Conservation (phyloP, 1,139 yeast species). For the Schizosaccharomyces versatilis region DNA sequence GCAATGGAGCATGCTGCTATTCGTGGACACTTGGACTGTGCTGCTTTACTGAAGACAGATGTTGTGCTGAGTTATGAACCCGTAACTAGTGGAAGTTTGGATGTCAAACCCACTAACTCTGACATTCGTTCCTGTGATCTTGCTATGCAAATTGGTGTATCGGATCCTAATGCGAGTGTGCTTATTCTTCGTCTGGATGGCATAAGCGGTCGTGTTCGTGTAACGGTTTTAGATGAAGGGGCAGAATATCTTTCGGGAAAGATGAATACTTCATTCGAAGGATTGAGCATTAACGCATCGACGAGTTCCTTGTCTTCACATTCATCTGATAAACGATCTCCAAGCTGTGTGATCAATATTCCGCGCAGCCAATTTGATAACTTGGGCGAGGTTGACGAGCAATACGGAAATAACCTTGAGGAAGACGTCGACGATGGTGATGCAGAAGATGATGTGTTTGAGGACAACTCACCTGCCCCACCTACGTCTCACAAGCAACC, state of each 20-base stretch:
- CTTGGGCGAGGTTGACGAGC: not conserved
- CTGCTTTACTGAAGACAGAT: slow-evolving; percentile 16
- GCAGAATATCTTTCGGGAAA: not conserved
- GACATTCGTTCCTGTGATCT: not conserved
- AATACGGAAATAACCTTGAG: not conserved
- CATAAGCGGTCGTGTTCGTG: not conserved
- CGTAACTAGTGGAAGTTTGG: not conserved
- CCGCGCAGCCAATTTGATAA: not conserved
- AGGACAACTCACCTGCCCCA: not conserved
- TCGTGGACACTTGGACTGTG: slow-evolving; percentile 61
- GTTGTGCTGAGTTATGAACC: not conserved
- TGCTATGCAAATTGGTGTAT: not conserved
- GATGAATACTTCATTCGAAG: not conserved
- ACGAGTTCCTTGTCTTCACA: not conserved
- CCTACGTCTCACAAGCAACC: not conserved
- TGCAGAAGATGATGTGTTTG: not conserved
- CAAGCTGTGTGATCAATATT: not conserved
- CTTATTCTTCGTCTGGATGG: not conserved
- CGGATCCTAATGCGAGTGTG: not conserved
- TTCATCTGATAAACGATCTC: not conserved
- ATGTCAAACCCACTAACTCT: not conserved
- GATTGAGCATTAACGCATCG: not conserved
- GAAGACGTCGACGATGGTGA: not conserved
- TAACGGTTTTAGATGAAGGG: not conserved
- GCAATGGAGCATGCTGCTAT: slow-evolving; percentile 91